Evolutionary conservation across 202 grass and related monocot genomes (phyloP), one percentile per base, ranked within the genome.

Genomic region (Hordeum pubiflorum): DNA sequence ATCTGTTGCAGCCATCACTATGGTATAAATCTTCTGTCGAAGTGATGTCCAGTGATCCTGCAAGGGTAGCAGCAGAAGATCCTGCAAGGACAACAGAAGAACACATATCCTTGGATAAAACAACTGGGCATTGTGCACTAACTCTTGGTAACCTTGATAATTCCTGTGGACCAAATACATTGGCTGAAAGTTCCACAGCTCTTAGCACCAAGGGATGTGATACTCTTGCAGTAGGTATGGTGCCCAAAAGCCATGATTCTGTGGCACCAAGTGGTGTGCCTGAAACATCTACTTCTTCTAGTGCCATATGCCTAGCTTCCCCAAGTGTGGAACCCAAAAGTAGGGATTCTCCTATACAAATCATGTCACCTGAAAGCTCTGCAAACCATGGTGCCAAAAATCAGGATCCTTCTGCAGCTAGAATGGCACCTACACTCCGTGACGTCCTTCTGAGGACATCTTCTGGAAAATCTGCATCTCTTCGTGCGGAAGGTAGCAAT

Each of bases 1-100:
- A 26, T 82, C 2, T 80, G n/a, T 78, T 89, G 83, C 87, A 89
- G 87, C 87, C 87, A 86, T 86, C 87, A 60, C 74, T 86, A n/a
- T 89, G 87, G 87, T 82, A 75, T 77, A 86, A 86, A 34, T 64
- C 83, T 86, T 65, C 66, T 52, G 58, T 33, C 12, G 79, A 89
- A 82, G 46, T 44, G 9, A 61, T 50, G 9, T 61, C 67, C 71
- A 31, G 58, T 62, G 79, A 85, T 85, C 39, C 58, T 41, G 36
- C 61, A 50, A 77, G 50, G 56, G 70, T 60, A 59, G 43, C 37
- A 78, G 78, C 66, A 82, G 83, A 66, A 33, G 78, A 77, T 86
- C 39, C 67, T 55, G 6, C 75, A 60, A 78, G 60, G 58, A 58
- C 67, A 67, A 59, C 31, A 74, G 74, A 43, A 74, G 83, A 82